Evolutionary conservation across 2,329 filamentous ascomycete genomes (phyloP).

Genomic region (Pezicula neosporulosa): DNA sequence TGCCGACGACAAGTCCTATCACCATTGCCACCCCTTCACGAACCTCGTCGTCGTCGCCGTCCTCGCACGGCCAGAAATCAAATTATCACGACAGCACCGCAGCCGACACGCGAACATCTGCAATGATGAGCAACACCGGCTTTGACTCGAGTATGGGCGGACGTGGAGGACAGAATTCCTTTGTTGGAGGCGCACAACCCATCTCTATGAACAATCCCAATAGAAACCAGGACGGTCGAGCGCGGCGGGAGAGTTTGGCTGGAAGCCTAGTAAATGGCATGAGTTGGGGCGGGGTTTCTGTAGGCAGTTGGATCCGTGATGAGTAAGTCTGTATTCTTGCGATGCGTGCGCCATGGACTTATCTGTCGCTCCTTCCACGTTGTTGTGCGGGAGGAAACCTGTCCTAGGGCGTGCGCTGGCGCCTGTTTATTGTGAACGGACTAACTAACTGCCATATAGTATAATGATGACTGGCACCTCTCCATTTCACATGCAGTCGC

Average conservation of each 20-base stretch:
- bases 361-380: constrained; percentile 6
- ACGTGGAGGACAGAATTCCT: constrained; percentile 55
- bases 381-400: too few species aligned
- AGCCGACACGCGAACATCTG: constrained; percentile 32
- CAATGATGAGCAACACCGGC: constrained; percentile 54
- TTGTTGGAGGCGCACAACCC: constrained; percentile 61
- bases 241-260: constrained; percentile 58
- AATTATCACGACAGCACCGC: constrained; percentile 18
- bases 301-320: constrained; percentile 95
- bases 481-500: constrained; percentile 86
- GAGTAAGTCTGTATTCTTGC: constrained; percentile 66
- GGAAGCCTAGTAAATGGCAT: constrained; percentile 74
- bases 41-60: constrained; percentile 31
- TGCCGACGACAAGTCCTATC: constrained; percentile 30
- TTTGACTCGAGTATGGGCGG: constrained; percentile 52
- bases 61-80: constrained; percentile 29
- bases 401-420: constrained; percentile 16
- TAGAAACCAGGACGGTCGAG: constrained; percentile 53
- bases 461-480: constrained; percentile 96
- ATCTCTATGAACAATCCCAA: constrained; percentile 64
- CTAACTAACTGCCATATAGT: constrained; percentile 43
- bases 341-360: constrained; percentile 7
- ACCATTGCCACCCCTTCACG: constrained; percentile 28
- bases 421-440: constrained; percentile 5
- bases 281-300: constrained; percentile 95